Evolutionary conservation across 805 yeast genomes (phyloP).

Genomic region (Kodamaea jinghongensis): DNA sequence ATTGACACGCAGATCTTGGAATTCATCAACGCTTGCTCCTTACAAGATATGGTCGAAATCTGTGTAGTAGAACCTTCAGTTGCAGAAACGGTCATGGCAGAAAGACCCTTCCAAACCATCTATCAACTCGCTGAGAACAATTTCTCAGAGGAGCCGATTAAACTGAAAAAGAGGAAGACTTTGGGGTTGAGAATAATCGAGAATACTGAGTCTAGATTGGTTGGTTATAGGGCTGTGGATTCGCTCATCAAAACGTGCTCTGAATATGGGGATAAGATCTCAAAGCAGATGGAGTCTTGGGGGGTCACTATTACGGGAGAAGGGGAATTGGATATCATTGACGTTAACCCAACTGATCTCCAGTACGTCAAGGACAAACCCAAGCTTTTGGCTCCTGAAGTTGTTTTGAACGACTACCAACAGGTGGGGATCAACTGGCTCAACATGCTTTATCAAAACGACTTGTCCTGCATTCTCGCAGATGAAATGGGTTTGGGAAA

Average conservation of each 20-base stretch:
- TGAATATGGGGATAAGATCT: slow-evolving; percentile 66
- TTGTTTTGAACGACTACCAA: slow-evolving; percentile 82
- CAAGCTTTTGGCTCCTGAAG: slow-evolving; percentile 53
- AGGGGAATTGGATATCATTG: slow-evolving; percentile 68
- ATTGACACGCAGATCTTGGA: slow-evolving; percentile 68
- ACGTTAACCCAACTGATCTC: slow-evolving; percentile 24
- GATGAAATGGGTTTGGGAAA: slow-evolving; percentile 99
- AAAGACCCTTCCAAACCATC: slow-evolving; percentile 68
- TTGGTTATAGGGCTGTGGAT: slow-evolving; percentile 93
- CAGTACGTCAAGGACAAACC: slow-evolving; percentile 59
- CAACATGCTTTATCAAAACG: slow-evolving; percentile 68
- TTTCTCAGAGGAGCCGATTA: slow-evolving; percentile 32
- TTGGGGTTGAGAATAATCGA: slow-evolving; percentile 76
- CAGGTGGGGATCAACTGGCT: slow-evolving; percentile 98
- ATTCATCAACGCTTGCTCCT: slow-evolving; percentile 76
- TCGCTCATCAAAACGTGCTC: slow-evolving; percentile 85
- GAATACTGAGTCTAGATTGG: slow-evolving; percentile 63
- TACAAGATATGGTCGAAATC: slow-evolving; percentile 75
- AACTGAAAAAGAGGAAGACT: slow-evolving; percentile 36
- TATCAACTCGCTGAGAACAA: slow-evolving; percentile 57
- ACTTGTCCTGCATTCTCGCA: slow-evolving; percentile 88
- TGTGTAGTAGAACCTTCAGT: slow-evolving; percentile 64
- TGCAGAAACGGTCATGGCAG: slow-evolving; percentile 60
- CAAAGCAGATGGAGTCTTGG: slow-evolving; percentile 77
- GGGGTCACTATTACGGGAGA: slow-evolving; percentile 74